Evolutionary conservation across 1,284 basidiomycete genomes (phyloP), one percentile per base, ranked within the genome.

Genomic region (Apiotrichum domesticum): DNA sequence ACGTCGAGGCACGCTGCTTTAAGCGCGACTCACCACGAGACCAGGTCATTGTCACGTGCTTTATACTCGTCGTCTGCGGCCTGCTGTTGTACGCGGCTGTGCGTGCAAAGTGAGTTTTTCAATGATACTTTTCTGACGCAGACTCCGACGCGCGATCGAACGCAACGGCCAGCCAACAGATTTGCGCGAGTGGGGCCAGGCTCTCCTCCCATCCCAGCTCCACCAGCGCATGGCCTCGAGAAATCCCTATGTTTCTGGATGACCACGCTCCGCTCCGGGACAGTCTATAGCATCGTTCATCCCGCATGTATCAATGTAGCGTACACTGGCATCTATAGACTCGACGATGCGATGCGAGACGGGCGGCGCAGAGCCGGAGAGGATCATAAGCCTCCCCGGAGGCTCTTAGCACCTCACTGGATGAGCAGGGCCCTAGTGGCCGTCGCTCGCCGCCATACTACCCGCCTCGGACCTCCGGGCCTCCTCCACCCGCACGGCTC

Each of bases 1-100:
- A 96, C 74, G 90, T 97, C 40, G 89, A 94, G 78, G 92, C 92
- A 58, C 81, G 90, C 71, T 97, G 93, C 80, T 96, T 96, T 77
- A 90, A 46, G 72, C 79, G 87, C 52, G 92, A 95, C 78, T 92
- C 89, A 46, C 90, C 92, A 11, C 81, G 92, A 71, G 90, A 93
- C 75, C 90, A 94, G 71, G 79, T 92, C 43, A 86, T 95, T 44
- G 91, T 96, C 49, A 90, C 90, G 15, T 78, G 92, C 52, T 96
- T 95, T 78, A 79, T 96, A 35, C 75, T 95, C 61, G 86, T 86
- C 49, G 86, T 94, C 11, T 85, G 89, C 65, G 89, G 87, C 4
- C 80, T 96, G 47, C 78, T 96, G 44, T 79, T 94, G 21, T 85
- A 84, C 51, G 90, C 90, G 34, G 89, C 87, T 6, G 84, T 95